Evolutionary conservation across 2,329 filamentous ascomycete species (phyloP).

Genomic region (Scortechinia acanthostroma): DNA sequence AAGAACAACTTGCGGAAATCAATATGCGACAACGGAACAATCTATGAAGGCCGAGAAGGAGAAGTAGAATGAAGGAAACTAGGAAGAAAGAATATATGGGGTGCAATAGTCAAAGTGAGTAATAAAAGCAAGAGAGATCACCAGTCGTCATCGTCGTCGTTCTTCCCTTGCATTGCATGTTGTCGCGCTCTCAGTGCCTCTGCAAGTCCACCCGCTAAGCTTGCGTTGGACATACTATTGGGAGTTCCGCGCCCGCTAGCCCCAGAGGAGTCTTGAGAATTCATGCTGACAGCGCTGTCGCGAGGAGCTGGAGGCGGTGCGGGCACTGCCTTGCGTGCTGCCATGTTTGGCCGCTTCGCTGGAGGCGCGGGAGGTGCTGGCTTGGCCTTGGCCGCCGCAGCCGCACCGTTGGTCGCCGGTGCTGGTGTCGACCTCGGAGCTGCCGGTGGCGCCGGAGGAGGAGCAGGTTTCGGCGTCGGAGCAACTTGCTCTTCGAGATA

Average conservation of each 20-base stretch:
- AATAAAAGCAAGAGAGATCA: constrained; percentile 15
- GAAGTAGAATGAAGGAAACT: too few relatives aligned
- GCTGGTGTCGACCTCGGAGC: not conserved
- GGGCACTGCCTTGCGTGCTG: constrained; percentile 64
- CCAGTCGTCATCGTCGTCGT: constrained; percentile 68
- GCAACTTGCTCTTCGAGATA: constrained; percentile 68
- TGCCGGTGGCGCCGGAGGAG: constrained; percentile 43
- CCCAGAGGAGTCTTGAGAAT: constrained; percentile 56
- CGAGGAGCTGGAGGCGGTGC: constrained; percentile 34
- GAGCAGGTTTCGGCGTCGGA: constrained; percentile 57
- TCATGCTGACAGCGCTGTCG: constrained; percentile 18
- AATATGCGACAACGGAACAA: too few relatives aligned
- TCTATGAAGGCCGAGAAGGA: too few relatives aligned
- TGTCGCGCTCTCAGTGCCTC: constrained; percentile 74
- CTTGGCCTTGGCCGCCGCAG: constrained; percentile 38
- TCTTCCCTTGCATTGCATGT: constrained; percentile 66
- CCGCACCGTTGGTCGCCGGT: constrained; percentile 13
- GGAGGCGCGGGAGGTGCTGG: constrained; percentile 72
- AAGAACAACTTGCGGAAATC: too few relatives aligned
- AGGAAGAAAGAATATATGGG: not conserved
- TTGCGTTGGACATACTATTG: constrained; percentile 66
- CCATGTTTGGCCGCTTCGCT: constrained; percentile 68
- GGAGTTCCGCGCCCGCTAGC: constrained; percentile 39
- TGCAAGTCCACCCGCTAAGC: constrained; percentile 67
- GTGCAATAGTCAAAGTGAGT: not conserved